phyloP scores from a whole-genome alignment of 768 basidiomycete species.

The Lanmaoa rubissima region DNA sequence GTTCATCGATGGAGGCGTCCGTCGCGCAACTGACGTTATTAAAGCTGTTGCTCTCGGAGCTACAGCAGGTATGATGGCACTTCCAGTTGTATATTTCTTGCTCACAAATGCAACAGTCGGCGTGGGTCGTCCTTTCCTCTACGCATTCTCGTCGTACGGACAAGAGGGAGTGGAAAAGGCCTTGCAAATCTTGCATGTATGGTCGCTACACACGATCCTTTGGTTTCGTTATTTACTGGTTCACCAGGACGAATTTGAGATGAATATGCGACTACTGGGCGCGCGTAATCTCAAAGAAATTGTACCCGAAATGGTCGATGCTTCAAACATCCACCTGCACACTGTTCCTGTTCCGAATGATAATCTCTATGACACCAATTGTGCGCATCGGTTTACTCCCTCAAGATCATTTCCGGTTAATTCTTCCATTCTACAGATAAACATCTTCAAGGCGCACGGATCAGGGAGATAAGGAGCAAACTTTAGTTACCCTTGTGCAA shows the following conservation, averaged over 20 bases:
- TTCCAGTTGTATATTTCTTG: not conserved
- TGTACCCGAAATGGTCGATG: conserved; percentile 88
- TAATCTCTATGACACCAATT: conserved; percentile 75
- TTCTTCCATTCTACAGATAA: conserved; percentile 37
- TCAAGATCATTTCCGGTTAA: not conserved
- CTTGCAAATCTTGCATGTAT: conserved; percentile 71
- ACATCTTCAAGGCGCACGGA: conserved; percentile 40
- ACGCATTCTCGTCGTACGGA: conserved; percentile 88
- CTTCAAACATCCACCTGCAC: conserved; percentile 64
- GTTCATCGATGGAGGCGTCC: conserved; percentile 92
- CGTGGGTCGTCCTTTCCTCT: conserved; percentile 83
- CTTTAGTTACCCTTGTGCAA: conserved; percentile 26
- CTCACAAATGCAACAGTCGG: conserved; percentile 51
- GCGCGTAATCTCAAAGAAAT: conserved; percentile 78
- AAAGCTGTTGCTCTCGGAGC: conserved; percentile 89
- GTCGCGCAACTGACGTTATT: conserved; percentile 85
- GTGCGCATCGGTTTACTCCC: conserved; percentile 46
- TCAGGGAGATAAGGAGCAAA: conserved; percentile 40
- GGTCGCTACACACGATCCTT: conserved; percentile 12
- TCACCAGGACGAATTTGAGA: conserved; percentile 90
- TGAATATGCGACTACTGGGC: conserved; percentile 93
- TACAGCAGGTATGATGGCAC: conserved; percentile 59
- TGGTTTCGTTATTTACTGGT: not conserved
- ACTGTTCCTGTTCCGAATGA: conserved; percentile 68
- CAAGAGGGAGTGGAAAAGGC: conserved; percentile 83